A percentile compares a stretch with the other conserved stretches of the same genome.
These are phyloP conservation scores for Tilletia horrida DNA, from an alignment of 1,284 basidiomycete species.

Conservation along the genomic window DNA sequence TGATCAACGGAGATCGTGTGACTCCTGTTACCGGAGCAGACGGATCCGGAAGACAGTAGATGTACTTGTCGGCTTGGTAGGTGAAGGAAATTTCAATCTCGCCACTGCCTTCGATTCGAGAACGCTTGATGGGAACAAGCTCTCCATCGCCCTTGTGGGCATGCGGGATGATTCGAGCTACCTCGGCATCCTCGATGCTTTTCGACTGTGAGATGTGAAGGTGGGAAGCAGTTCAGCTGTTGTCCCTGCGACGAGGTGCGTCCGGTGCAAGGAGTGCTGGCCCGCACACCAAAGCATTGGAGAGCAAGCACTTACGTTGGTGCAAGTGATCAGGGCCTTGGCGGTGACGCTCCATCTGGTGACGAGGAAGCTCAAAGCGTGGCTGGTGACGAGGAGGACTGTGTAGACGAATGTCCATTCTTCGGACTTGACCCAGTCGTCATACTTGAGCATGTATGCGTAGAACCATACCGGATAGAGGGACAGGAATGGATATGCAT, in stretches of 20 bases:
- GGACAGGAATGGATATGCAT: constrained; percentile 75
- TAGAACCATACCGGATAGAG: constrained; percentile 87
- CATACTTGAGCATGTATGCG: constrained; percentile 83
- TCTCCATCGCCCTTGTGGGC: constrained; percentile 85
- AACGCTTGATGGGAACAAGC: constrained; percentile 72
- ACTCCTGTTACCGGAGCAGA: constrained; percentile 44
- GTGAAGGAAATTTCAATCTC: constrained; percentile 74
- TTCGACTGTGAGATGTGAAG: constrained; percentile 57
- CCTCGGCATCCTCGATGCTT: constrained; percentile 70
- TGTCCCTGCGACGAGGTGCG: too few relatives aligned
- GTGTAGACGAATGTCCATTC: constrained; percentile 80
- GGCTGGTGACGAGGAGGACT: constrained; percentile 75
- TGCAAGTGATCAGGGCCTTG: constrained; percentile 71
- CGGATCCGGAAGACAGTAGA: constrained; percentile 61
- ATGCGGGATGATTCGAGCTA: constrained; percentile 78
- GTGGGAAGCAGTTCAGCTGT: constrained; percentile 1
- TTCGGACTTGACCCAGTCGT: constrained; percentile 62
- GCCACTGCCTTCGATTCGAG: constrained; percentile 45
- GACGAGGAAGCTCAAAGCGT: constrained; percentile 86
- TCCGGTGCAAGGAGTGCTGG: constrained; percentile 13
- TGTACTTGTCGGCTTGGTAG: constrained; percentile 94
- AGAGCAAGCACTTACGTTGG: constrained; percentile 24
- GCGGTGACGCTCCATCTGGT: constrained; percentile 86
- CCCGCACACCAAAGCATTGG: constrained; percentile 24
- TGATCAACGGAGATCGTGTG: constrained; percentile 43